phyloP scores from a whole-genome alignment of 352 stramenopile species.

The Phytophthora sp. region DNA sequence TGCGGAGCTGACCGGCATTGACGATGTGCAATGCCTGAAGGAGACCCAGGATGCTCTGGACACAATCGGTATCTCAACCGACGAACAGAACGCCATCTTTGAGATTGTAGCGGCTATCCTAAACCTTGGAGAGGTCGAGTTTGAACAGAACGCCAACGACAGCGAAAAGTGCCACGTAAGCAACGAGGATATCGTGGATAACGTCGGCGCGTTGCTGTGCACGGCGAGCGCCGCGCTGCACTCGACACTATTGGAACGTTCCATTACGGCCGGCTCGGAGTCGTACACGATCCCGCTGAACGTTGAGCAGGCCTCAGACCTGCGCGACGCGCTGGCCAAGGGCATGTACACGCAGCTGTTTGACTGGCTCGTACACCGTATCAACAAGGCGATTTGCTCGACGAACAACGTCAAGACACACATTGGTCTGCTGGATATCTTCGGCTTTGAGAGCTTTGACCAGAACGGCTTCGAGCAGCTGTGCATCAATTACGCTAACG shows the following conservation, averaged over 20 bases:
- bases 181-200: slow-evolving; percentile 63
- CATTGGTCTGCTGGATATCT: slow-evolving; percentile 96
- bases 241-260: slow-evolving; percentile 88
- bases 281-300: slow-evolving; percentile 93
- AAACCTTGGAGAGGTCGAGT: slow-evolving; percentile 96
- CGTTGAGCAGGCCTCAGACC: slow-evolving; percentile 88
- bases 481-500: slow-evolving; percentile 93
- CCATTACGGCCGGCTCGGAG: slow-evolving; percentile 93
- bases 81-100: slow-evolving; percentile 93
- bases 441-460: slow-evolving; percentile 95
- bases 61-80: slow-evolving; percentile 89
- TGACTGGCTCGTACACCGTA: slow-evolving; percentile 94
- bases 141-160: slow-evolving; percentile 61
- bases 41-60: slow-evolving; percentile 91
- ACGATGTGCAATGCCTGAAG: slow-evolving; percentile 73
- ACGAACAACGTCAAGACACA: slow-evolving; percentile 76
- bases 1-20: slow-evolving; percentile 63
- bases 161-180: slow-evolving; percentile 65
- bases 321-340: slow-evolving; percentile 96
- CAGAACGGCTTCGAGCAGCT: slow-evolving; percentile 91
- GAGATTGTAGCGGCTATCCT: slow-evolving; percentile 96
- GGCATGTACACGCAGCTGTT: slow-evolving; percentile 97
- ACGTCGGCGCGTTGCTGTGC: slow-evolving; percentile 64
- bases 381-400: slow-evolving; percentile 83
- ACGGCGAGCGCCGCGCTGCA: slow-evolving; percentile 76